Evolutionary conservation across 1,139 yeast species (phyloP).

Genomic region (Sugiyamaella japonica): DNA sequence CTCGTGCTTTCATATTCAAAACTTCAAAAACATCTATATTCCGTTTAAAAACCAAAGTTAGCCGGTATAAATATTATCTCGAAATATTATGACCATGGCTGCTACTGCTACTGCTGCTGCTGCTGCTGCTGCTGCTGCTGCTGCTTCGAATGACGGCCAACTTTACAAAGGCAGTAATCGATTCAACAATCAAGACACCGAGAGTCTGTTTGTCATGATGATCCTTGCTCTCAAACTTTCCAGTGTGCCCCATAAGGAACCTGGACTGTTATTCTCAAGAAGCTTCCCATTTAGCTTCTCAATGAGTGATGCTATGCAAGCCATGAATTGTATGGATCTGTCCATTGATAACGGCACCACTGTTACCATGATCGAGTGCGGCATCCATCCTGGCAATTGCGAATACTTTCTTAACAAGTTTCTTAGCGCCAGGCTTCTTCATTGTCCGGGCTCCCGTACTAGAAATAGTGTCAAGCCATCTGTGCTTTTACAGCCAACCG

Average conservation of each 20-base stretch:
- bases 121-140: neutral
- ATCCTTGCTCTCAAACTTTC: conserved; percentile 52
- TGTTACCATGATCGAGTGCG: conserved; percentile 59
- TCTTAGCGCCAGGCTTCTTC: conserved; percentile 67
- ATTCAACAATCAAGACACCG: conserved; percentile 23
- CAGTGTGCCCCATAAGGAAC: conserved; percentile 34
- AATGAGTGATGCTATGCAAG: conserved; percentile 51
- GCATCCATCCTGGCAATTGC: conserved; percentile 56
- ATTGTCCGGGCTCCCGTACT: conserved; percentile 63
- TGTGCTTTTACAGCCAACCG: conserved; percentile 71
- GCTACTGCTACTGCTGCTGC: neutral
- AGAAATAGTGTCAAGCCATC: conserved; percentile 24
- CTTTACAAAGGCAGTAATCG: neutral
- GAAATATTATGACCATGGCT: neutral
- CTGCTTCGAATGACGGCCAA: neutral
- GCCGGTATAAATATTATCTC: neutral
- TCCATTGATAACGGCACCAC: conserved; percentile 47
- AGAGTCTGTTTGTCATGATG: conserved; percentile 43
- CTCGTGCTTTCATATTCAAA: too few relatives aligned
- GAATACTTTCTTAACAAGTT: conserved; percentile 53
- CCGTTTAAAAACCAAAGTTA: too few relatives aligned
- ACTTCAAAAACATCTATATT: too few relatives aligned
- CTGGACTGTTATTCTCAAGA: conserved; percentile 29
- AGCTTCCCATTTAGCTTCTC: conserved; percentile 56
- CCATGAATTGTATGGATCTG: conserved; percentile 53